Evolutionary conservation across 1,139 yeast genomes (phyloP).

Genomic region (Nakaseomyces kungkrabaensis): DNA sequence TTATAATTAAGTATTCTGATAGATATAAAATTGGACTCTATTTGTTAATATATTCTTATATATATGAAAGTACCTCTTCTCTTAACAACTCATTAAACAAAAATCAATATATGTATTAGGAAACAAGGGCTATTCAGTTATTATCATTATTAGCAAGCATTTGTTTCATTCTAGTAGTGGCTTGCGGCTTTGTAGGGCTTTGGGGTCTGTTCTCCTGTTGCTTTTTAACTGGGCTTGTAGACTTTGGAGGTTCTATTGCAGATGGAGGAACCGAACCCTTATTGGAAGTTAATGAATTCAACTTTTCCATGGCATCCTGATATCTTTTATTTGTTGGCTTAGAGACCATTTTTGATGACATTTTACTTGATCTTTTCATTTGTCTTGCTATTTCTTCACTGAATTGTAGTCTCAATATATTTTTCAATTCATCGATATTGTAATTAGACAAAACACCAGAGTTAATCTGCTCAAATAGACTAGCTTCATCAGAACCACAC

Average conservation of each 20-base stretch:
- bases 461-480: slow-evolving; percentile 26
- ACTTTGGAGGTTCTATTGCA: not conserved
- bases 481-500: slow-evolving; percentile 20
- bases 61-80: too few relatives aligned
- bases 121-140: not conserved
- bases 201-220: not conserved
- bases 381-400: slow-evolving; percentile 34
- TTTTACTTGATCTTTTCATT: slow-evolving; percentile 14
- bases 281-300: slow-evolving; percentile 5
- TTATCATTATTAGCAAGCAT: not conserved
- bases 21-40: too few relatives aligned
- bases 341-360: slow-evolving; percentile 10
- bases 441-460: slow-evolving; percentile 27
- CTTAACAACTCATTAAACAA: too few relatives aligned
- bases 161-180: not conserved
- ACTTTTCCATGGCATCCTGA: slow-evolving; percentile 18
- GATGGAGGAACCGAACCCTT: not conserved
- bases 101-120: too few relatives aligned
- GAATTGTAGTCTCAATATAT: slow-evolving; percentile 38
- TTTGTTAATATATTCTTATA: too few relatives aligned
- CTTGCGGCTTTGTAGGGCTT: not conserved
- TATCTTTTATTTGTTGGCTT: slow-evolving; percentile 20
- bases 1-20: too few relatives aligned
- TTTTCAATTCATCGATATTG: slow-evolving; percentile 25
- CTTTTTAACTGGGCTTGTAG: not conserved